These are phyloP conservation scores for Eucalyptus marginata DNA, from an alignment of 345 rosid species.

Conservation along the genomic window DNA sequence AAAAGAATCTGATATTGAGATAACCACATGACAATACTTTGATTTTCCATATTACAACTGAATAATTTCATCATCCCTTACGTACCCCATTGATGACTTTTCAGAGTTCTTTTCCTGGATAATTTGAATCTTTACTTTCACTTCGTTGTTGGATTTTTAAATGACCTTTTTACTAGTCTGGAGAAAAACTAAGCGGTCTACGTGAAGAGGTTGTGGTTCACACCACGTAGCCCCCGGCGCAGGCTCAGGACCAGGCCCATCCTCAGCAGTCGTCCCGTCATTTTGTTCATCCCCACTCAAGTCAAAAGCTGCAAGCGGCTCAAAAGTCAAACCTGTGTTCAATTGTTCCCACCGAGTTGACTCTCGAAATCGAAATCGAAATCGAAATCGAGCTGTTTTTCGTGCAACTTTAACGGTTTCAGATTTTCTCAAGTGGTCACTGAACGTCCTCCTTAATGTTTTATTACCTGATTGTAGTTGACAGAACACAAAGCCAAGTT, in stretches of 20 bases:
- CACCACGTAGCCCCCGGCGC: not conserved
- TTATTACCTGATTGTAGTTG: not conserved
- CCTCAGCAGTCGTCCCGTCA: not conserved
- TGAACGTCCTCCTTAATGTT: not conserved
- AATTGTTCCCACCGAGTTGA: not conserved
- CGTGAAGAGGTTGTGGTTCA: not conserved
- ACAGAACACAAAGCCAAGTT: not conserved
- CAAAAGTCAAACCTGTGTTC: not conserved
- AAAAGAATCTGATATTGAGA: rapidly evolving
- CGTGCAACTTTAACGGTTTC: not conserved
- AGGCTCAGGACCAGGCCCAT: not conserved
- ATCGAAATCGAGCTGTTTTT: not conserved
- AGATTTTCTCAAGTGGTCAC: not conserved
- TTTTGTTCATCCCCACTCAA: not conserved
- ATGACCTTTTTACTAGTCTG: not conserved
- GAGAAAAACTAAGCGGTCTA: not conserved
- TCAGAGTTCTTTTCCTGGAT: not conserved
- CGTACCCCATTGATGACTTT: not conserved
- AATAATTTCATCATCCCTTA: not conserved
- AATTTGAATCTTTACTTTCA: not conserved
- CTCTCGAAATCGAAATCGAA: not conserved
- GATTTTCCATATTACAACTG: not conserved
- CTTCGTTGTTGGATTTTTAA: not conserved
- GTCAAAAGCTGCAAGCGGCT: not conserved
- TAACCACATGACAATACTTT: not conserved